Conservation (phyloP, 2,329 filamentous ascomycete species). For the Aspergillus niger region DNA sequence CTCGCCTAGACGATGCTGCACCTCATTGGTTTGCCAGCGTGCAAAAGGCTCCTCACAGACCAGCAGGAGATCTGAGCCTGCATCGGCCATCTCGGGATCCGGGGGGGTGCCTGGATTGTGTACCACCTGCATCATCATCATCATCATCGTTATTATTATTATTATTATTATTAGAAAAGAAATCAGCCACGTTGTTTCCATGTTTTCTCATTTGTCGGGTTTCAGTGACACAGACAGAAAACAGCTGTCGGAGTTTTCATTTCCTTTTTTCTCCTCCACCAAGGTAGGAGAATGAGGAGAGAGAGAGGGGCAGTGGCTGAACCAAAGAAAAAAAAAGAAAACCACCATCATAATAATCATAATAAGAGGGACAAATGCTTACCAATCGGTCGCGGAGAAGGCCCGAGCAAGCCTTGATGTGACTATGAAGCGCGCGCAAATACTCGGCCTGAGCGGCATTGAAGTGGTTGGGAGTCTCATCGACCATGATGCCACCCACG, state of each 20-base stretch:
- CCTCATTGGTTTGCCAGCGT: conserved; percentile 16
- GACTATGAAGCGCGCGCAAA: conserved; percentile 1
- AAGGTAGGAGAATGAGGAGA: neutral
- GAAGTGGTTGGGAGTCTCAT: conserved; percentile 21
- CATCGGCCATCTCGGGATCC: conserved; percentile 7
- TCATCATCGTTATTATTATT: neutral
- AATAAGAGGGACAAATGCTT: neutral
- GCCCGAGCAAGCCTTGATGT: conserved; percentile 11
- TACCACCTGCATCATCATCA: conserved; percentile 10
- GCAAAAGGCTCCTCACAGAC: conserved; percentile 20
- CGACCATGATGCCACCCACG: conserved; percentile 20
- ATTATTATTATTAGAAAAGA: neutral
- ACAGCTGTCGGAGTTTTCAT: too few species aligned
- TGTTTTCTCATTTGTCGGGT: neutral
- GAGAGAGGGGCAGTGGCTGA: neutral
- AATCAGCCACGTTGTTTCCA: neutral
- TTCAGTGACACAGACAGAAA: neutral
- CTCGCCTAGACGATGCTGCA: conserved; percentile 13
- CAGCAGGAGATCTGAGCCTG: conserved; percentile 16
- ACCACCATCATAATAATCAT: too few species aligned
- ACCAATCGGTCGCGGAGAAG: conserved; percentile 16
- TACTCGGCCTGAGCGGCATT: conserved; percentile 11
- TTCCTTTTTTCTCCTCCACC: neutral
- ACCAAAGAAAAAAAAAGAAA: neutral
- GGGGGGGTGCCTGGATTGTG: conserved; percentile 24